Evolutionary conservation across 768 basidiomycete genomes (phyloP).

Genomic region (Termitomyces heimii): DNA sequence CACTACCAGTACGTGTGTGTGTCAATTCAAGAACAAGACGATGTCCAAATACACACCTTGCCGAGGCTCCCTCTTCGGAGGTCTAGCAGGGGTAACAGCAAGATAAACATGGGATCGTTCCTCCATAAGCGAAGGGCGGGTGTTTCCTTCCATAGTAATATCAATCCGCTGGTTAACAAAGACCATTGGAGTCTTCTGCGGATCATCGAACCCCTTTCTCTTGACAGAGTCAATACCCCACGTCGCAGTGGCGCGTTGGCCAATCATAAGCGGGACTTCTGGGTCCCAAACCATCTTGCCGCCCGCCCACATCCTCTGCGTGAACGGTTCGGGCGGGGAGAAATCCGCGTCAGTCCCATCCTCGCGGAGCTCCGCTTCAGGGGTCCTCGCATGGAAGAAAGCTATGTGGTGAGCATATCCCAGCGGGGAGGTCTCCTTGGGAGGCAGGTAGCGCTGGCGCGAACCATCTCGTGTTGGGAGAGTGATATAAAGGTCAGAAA

Average conservation of each 20-base stretch:
- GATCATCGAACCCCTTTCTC: slow-evolving; percentile 58
- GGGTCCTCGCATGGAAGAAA: slow-evolving; percentile 66
- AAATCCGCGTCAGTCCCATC: slow-evolving; percentile 73
- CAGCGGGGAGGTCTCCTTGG: slow-evolving; percentile 35
- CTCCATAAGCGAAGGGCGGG: slow-evolving; percentile 47
- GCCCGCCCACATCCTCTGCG: slow-evolving; percentile 78
- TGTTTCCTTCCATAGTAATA: slow-evolving; percentile 36
- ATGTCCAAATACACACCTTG: slow-evolving; percentile 31
- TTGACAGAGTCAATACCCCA: slow-evolving; percentile 45
- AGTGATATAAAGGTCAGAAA: slow-evolving; percentile 61
- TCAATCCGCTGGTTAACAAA: slow-evolving; percentile 66
- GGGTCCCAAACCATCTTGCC: slow-evolving; percentile 62
- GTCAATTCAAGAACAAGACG: not conserved
- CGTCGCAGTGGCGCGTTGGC: slow-evolving; percentile 41
- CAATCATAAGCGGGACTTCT: slow-evolving; percentile 42
- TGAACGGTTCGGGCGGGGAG: slow-evolving; percentile 68
- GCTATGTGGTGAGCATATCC: slow-evolving; percentile 64
- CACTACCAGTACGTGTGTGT: slow-evolving; percentile 28
- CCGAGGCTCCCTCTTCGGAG: slow-evolving; percentile 24
- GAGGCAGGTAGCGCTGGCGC: slow-evolving; percentile 33
- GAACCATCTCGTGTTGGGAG: slow-evolving; percentile 69
- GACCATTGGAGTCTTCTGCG: slow-evolving; percentile 56
- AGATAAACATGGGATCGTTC: slow-evolving; percentile 69
- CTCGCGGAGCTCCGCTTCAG: slow-evolving; percentile 48
- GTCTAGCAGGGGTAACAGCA: slow-evolving; percentile 18